phyloP scores from a whole-genome alignment of 805 yeast genomes.

The Millerozyma miso region DNA sequence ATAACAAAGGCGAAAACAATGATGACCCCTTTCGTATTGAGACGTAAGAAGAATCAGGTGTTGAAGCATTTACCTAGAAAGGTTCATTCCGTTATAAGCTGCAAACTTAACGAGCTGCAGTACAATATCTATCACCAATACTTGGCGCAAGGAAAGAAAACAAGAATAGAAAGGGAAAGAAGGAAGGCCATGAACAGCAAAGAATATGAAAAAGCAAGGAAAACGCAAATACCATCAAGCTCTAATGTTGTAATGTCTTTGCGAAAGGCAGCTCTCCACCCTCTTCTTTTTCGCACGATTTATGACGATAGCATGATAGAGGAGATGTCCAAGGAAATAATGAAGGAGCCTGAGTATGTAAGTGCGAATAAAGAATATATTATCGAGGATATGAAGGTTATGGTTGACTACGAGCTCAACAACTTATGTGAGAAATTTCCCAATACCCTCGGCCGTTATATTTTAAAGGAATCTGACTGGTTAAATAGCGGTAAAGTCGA shows the following conservation, averaged over 20 bases:
- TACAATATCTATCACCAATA: slow-evolving; percentile 56
- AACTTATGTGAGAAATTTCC: slow-evolving; percentile 71
- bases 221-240: slow-evolving; percentile 38
- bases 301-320: slow-evolving; percentile 54
- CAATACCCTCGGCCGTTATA: slow-evolving; percentile 50
- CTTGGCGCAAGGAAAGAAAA: slow-evolving; percentile 41
- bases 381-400: slow-evolving; percentile 89
- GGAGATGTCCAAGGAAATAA: slow-evolving; percentile 72
- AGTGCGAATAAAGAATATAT: slow-evolving; percentile 77
- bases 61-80: slow-evolving; percentile 84
- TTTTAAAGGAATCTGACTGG: slow-evolving; percentile 52
- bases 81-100: slow-evolving; percentile 55
- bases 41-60: slow-evolving; percentile 91
- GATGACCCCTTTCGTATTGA: slow-evolving; percentile 96
- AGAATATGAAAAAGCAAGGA: slow-evolving; percentile 30
- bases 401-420: slow-evolving; percentile 89
- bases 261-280: slow-evolving; percentile 92
- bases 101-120: slow-evolving; percentile 60
- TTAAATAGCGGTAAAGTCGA: slow-evolving; percentile 72
- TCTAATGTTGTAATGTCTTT: slow-evolving; percentile 81
- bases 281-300: slow-evolving; percentile 68
- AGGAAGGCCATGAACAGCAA: slow-evolving; percentile 34
- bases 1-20: slow-evolving; percentile 89
- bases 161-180: slow-evolving; percentile 41
- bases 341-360: slow-evolving; percentile 74